Evolutionary conservation across 495 filamentous ascomycete species (phyloP), one percentile per base, ranked within the genome.

Genomic region (Talaromyces trachyspermus): DNA sequence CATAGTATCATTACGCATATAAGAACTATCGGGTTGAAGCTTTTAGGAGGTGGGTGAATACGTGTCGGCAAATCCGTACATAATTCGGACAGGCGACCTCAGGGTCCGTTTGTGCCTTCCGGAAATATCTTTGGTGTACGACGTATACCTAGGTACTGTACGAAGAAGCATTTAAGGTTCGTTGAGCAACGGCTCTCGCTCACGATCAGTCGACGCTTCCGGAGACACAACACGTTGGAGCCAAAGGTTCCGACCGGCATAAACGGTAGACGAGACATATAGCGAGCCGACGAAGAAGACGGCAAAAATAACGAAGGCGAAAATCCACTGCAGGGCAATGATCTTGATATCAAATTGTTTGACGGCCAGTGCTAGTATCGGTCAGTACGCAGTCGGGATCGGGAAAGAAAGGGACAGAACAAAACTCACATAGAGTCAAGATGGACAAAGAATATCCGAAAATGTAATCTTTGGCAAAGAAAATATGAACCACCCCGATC

Each of bases 261-360:
- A 76, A 46, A 74, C 78, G 5, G 86, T 82, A 20, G 81, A 62
- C 4, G 81, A 82, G 43, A 89, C 70, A 22, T 77, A 65, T 1
- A 84, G 43, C 1, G 83, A 85, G 2, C 71, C 60, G 8, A 87
- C 55, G 56, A 89, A 80, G 43, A 94, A 76, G 30, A 88, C 60
- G 1, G 69, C 79, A 74, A 90, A 89, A 61, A 94, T 84, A 51
- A 78, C 71, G 55, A 94, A 90, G 24, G 88, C 87, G 59, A 94
- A 95, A 62, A 89, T 89, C 89, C 86, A 94, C 68, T 95, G 89
- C 46, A 92, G 66, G 1, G 85, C 80, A 50, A 90, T 73, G 30
- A 79, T 58, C 62, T 86, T 81, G 56, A 75, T 72, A 30, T 77
- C 62, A 63, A 92, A 77, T 60, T 95, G 88, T 12, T 76, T 74